These are phyloP conservation scores for Penicillium sp. DNA, from an alignment of 2,329 filamentous ascomycete genomes.

Conservation along the genomic window DNA sequence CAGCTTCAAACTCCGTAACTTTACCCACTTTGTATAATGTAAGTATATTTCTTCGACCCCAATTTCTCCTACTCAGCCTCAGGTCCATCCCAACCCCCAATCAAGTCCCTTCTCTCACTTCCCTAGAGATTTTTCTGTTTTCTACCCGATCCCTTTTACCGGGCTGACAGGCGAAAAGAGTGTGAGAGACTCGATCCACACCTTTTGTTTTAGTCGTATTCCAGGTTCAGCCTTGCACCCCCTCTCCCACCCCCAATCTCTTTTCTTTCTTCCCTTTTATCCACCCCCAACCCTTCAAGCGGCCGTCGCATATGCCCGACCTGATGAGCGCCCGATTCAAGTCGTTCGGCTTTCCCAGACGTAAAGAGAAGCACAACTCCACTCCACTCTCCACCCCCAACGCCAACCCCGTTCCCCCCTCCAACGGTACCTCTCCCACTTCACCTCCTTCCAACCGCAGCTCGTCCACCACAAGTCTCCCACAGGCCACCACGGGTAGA, in stretches of 20 bases:
- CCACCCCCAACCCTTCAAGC: constrained; percentile 3
- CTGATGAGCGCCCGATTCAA: constrained; percentile 54
- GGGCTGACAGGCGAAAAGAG: constrained; percentile 9
- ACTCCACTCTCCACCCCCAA: constrained; percentile 2
- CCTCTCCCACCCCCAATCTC: constrained; percentile 4
- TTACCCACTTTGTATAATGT: not conserved
- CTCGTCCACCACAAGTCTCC: constrained; percentile 51
- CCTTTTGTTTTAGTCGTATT: constrained; percentile 9
- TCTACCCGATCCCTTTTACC: constrained; percentile 4
- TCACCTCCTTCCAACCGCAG: constrained; percentile 42
- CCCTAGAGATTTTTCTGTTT: constrained; percentile 1
- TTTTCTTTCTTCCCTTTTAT: constrained; percentile 13
- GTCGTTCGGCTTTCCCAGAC: constrained; percentile 49
- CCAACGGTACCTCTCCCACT: constrained; percentile 34
- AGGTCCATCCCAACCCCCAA: not conserved
- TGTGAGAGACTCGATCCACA: constrained; percentile 3
- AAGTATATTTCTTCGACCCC: not conserved
- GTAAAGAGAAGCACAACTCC: constrained; percentile 51
- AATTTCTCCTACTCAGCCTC: constrained; percentile 6
- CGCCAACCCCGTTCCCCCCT: constrained; percentile 29
- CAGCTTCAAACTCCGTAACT: not conserved
- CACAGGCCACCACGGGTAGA: constrained; percentile 52
- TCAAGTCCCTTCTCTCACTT: constrained; percentile 7
- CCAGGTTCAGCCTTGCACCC: constrained; percentile 11
- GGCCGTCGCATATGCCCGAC: constrained; percentile 40